Conservation (phyloP, 805 yeast species). For the Saccharomycopsis lassenensis region DNA sequence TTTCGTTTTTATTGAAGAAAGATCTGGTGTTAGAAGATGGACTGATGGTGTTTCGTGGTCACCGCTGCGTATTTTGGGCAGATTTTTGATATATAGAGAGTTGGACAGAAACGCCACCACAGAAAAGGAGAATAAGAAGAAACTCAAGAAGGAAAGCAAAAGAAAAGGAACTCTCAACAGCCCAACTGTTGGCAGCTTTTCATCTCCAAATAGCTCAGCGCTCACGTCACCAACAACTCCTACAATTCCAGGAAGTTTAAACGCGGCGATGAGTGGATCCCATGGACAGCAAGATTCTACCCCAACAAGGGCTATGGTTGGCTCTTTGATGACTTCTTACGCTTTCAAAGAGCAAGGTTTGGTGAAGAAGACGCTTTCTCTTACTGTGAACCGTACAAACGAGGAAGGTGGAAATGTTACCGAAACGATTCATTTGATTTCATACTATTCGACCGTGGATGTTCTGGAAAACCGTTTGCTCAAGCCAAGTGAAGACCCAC, state of each 20-base stretch:
- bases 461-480: slow-evolving; percentile 45
- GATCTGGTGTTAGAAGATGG: slow-evolving; percentile 84
- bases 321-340: slow-evolving; percentile 47
- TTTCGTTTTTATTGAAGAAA: slow-evolving; percentile 76
- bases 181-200: slow-evolving; percentile 6
- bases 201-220: slow-evolving; percentile 5
- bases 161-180: slow-evolving; percentile 4
- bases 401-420: slow-evolving; percentile 10
- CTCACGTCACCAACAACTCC: slow-evolving; percentile 1
- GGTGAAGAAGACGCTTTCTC: slow-evolving; percentile 71
- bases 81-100: slow-evolving; percentile 78
- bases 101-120: slow-evolving; percentile 33
- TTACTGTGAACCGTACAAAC: slow-evolving; percentile 33
- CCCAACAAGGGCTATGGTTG: slow-evolving; percentile 35
- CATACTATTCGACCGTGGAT: slow-evolving; percentile 71
- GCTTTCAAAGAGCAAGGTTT: slow-evolving; percentile 64
- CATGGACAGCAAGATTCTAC: slow-evolving; percentile 6
- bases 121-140: slow-evolving; percentile 35
- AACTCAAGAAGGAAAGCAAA: slow-evolving; percentile 24
- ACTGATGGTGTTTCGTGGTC: slow-evolving; percentile 96
- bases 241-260: neutral
- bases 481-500: slow-evolving; percentile 45
- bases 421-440: slow-evolving; percentile 59
- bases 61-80: slow-evolving; percentile 78
- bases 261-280: neutral